Conservation (phyloP, 208 protist genomes). For the Leishmania martiniquensis region DNA sequence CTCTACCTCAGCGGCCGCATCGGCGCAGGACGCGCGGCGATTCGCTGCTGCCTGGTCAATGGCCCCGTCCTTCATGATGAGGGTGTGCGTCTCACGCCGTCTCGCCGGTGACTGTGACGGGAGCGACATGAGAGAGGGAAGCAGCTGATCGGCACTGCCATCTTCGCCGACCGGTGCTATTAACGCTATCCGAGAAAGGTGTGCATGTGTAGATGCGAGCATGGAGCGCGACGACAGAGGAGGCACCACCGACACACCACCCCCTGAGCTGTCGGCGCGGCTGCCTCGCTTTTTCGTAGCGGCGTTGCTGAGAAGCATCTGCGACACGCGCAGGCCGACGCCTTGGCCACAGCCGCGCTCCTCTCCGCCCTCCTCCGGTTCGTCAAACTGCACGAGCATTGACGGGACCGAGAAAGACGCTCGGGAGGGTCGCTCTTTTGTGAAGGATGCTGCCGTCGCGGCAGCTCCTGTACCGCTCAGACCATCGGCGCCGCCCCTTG, state of each 20-base stretch:
- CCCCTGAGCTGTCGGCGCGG: background rate
- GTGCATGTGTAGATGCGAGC: background rate
- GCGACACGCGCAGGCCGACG: background rate
- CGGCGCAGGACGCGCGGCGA: conserved; percentile 14
- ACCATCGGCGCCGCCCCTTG: background rate
- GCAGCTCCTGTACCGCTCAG: background rate
- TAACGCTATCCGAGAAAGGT: background rate
- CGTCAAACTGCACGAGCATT: background rate
- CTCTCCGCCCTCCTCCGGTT: background rate
- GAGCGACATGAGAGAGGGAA: background rate
- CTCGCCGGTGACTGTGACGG: background rate
- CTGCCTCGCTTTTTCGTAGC: background rate
- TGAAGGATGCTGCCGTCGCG: background rate
- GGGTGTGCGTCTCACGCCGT: conserved; percentile 16
- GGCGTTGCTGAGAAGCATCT: background rate
- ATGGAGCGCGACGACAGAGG: background rate
- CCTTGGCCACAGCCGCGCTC: background rate
- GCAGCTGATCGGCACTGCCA: background rate
- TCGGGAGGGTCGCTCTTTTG: background rate
- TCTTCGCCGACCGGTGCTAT: background rate
- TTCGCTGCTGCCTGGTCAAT: background rate
- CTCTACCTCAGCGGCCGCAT: conserved; percentile 54
- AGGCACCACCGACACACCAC: background rate
- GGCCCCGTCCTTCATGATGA: conserved; percentile 1
- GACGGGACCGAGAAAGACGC: background rate